Evolutionary conservation across 257 asterid genomes (phyloP).

Genomic region (Solanum rostratum): DNA sequence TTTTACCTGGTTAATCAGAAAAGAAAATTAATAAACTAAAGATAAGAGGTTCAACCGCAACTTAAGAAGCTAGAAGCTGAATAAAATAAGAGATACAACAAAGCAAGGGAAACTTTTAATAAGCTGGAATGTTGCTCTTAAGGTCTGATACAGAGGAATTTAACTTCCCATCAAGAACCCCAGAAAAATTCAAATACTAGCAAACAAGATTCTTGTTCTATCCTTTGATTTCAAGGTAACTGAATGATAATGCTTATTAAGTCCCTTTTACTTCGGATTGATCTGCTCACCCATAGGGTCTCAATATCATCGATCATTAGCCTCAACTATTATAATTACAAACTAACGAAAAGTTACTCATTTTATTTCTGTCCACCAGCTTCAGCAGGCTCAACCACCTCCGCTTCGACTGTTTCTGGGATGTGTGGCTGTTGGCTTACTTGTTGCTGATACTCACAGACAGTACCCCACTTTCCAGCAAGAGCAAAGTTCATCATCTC

Average conservation of each 20-base stretch:
- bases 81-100: neutral
- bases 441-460: slow-evolving; percentile 25
- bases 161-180: neutral
- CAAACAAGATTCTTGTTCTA: neutral
- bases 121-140: neutral
- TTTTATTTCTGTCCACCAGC: slow-evolving; percentile 38
- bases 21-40: neutral
- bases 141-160: neutral
- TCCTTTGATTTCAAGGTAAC: neutral
- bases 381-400: slow-evolving; percentile 61
- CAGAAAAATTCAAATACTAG: neutral
- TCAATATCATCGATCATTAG: neutral
- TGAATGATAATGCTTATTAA: neutral
- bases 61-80: neutral
- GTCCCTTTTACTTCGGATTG: neutral
- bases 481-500: slow-evolving; percentile 97
- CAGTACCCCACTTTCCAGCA: slow-evolving; percentile 53
- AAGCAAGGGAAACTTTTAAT: neutral
- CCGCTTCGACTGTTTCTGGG: slow-evolving; percentile 62
- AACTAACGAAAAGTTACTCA: neutral
- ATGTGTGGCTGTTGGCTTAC: slow-evolving; percentile 4
- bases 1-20: neutral
- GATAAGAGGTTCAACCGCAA: neutral
- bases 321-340: neutral
- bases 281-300: neutral